phyloP scores from a whole-genome alignment of 2,329 filamentous ascomycete genomes.

The Whalleya microplaca region DNA sequence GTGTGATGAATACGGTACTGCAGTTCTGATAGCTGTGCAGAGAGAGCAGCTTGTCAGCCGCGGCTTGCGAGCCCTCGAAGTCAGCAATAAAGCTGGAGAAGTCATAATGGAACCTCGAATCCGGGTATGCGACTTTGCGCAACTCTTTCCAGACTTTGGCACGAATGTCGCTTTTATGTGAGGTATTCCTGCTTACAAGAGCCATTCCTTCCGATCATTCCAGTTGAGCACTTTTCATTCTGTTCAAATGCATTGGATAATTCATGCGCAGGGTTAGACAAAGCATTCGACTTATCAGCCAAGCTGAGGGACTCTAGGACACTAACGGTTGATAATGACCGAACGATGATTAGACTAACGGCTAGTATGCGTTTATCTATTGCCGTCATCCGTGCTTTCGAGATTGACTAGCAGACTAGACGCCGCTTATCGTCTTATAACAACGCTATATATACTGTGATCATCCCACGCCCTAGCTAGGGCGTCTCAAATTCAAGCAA shows the following conservation, averaged over 20 bases:
- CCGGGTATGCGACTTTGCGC: conserved; percentile 43
- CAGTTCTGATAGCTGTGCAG: conserved; percentile 39
- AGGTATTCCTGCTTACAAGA: neutral
- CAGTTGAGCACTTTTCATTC: no score
- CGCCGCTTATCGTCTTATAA: neutral
- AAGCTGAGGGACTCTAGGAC: neutral
- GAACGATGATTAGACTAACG: neutral
- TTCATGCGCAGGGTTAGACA: neutral
- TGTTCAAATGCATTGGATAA: no score
- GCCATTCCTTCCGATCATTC: neutral
- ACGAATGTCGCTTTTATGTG: conserved; percentile 25
- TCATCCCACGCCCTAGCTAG: neutral
- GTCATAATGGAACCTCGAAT: conserved; percentile 48
- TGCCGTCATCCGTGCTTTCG: no score
- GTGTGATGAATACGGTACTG: conserved; percentile 43
- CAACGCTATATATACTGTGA: neutral
- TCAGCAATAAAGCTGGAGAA: conserved; percentile 48
- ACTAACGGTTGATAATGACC: neutral
- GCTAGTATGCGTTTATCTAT: neutral
- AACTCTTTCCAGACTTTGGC: conserved; percentile 40
- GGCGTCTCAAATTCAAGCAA: neutral
- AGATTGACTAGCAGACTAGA: neutral
- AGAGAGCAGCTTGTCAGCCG: conserved; percentile 36
- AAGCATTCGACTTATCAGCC: neutral
- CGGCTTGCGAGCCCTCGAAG: conserved; percentile 42